Percentiles rank a stretch among this genome's conserved stretches.
These are phyloP conservation scores for Antitrichia curtipendula DNA, from an alignment of 225 moss, liverwort and hornwort species.

Conservation along the genomic window DNA sequence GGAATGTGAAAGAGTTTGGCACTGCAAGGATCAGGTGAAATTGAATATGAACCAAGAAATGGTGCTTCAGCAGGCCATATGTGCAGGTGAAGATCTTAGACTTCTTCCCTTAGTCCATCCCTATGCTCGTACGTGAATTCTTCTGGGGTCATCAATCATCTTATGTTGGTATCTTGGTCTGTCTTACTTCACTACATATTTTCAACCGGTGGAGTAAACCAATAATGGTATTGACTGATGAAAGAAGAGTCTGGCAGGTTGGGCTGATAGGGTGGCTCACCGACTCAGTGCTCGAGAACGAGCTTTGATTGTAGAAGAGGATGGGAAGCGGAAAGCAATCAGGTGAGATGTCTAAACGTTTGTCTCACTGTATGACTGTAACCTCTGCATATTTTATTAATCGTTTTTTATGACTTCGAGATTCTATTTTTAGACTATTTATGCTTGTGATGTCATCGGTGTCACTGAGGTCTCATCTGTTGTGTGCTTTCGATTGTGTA, in stretches of 20 bases:
- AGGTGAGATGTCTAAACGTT: conserved; percentile 5
- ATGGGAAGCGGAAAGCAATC: conserved; percentile 51
- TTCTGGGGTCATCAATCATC: not conserved
- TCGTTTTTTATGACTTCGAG: not conserved
- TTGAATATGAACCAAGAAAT: conserved; percentile 62
- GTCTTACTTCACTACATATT: not conserved
- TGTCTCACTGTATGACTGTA: not conserved
- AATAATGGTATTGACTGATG: not conserved
- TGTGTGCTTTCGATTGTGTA: not conserved
- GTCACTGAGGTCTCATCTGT: not conserved
- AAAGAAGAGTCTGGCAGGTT: conserved; percentile 37
- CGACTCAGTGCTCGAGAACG: conserved; percentile 68
- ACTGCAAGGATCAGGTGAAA: conserved; percentile 19
- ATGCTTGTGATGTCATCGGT: not conserved
- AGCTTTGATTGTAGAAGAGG: conserved; percentile 52
- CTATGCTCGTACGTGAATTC: not conserved
- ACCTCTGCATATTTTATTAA: not conserved
- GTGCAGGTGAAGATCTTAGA: conserved; percentile 60
- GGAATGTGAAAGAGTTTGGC: conserved; percentile 58
- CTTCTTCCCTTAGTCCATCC: not conserved
- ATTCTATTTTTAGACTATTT: not conserved
- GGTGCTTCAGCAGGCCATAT: conserved; percentile 73
- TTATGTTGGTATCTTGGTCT: not conserved
- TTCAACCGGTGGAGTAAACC: not conserved
- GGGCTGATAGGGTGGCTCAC: conserved; percentile 89